A percentile compares a stretch with the other conserved stretches of the same genome.
These are phyloP conservation scores for Aspergillus hancockii DNA, from an alignment of 495 filamentous ascomycete species.

Conservation along the genomic window DNA sequence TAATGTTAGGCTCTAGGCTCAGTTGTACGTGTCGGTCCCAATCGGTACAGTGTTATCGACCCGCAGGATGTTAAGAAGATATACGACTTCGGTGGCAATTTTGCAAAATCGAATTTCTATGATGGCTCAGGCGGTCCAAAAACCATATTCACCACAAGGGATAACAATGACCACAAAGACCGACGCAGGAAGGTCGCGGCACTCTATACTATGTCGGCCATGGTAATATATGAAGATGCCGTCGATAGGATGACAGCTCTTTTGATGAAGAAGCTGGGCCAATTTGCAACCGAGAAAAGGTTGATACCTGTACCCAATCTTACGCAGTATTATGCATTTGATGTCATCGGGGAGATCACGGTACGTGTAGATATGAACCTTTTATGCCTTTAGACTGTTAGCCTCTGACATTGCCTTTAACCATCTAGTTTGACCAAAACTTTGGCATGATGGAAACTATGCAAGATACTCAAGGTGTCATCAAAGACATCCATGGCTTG, in stretches of 20 bases:
- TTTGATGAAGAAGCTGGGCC: background rate
- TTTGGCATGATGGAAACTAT: slow-evolving; percentile 1
- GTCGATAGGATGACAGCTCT: background rate
- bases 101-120: background rate
- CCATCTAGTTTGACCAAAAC: slow-evolving; percentile 1
- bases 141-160: background rate
- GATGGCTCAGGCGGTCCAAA: background rate
- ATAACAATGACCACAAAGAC: slow-evolving; percentile 1
- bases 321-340: background rate
- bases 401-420: too few species aligned
- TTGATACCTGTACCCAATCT: background rate
- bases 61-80: background rate
- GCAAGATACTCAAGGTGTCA: background rate
- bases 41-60: background rate
- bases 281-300: background rate
- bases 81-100: background rate
- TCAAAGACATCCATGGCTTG: background rate
- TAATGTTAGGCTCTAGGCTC: background rate
- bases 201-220: background rate
- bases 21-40: background rate
- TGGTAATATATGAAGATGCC: background rate
- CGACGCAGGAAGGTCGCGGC: background rate
- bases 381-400: background rate
- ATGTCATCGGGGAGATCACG: background rate
- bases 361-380: background rate